Evolutionary conservation across 192 early-diverging fungal species (phyloP).

Genomic region (Neocallimastix lanati): DNA sequence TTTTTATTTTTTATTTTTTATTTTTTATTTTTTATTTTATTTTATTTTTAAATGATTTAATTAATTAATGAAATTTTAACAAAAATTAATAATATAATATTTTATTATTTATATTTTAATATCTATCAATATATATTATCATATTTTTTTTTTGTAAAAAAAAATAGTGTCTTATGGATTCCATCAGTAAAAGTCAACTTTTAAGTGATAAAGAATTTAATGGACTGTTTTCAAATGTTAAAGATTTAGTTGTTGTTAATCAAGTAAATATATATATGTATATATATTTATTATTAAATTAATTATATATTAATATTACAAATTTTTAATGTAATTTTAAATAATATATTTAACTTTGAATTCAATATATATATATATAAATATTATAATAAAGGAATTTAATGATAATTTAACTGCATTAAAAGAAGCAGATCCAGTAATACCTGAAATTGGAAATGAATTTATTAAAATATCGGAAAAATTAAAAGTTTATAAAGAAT

Average conservation of each 20-base stretch:
- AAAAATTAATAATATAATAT: too few relatives aligned
- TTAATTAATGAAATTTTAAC: too few relatives aligned
- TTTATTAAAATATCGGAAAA: not conserved
- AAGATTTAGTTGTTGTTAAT: constrained; percentile 22
- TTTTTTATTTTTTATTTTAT: too few relatives aligned
- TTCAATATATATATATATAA: too few relatives aligned
- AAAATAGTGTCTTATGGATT: constrained; percentile 3
- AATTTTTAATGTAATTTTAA: too few relatives aligned
- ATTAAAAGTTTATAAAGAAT: not conserved
- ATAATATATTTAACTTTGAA: too few relatives aligned
- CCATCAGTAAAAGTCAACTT: constrained; percentile 12
- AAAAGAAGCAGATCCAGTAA: constrained; percentile 18
- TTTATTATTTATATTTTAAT: too few relatives aligned
- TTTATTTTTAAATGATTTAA: too few relatives aligned
- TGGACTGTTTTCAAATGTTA: constrained; percentile 26
- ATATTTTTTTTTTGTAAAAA: constrained; percentile 25
- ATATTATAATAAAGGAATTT: constrained; percentile 14
- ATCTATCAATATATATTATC: too few relatives aligned
- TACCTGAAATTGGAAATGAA: constrained; percentile 16
- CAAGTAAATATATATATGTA: constrained; percentile 10
- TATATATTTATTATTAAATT: too few relatives aligned
- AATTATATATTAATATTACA: too few relatives aligned
- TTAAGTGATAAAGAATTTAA: constrained; percentile 20
- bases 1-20: too few relatives aligned
- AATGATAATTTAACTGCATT: constrained; percentile 12